Evolutionary conservation across 2,329 filamentous ascomycete species (phyloP).

Genomic region (Boeremia exigua): DNA sequence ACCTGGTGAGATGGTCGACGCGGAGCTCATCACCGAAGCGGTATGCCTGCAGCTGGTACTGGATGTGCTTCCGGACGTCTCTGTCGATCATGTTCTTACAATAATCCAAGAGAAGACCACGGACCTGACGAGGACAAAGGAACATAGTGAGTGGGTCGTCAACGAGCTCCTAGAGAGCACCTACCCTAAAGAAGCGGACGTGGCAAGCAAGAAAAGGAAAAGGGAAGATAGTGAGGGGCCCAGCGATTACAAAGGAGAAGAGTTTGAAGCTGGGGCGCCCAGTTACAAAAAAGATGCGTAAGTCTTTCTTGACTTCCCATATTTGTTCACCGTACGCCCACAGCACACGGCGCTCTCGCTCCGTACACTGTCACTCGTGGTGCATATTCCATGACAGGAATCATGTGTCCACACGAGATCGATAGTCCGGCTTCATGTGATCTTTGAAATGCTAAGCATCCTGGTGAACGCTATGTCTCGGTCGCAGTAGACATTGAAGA

Average conservation of each 20-base stretch:
- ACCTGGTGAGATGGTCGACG: neutral
- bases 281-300: constrained; percentile 37
- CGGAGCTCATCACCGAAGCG: constrained; percentile 27
- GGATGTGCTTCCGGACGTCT: constrained; percentile 44
- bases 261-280: constrained; percentile 14
- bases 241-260: constrained; percentile 31
- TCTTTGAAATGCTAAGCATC: neutral
- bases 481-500: neutral
- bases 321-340: neutral
- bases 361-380: neutral
- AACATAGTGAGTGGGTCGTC: constrained; percentile 38
- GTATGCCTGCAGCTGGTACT: constrained; percentile 42
- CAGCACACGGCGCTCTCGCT: neutral
- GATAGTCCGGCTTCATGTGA: neutral
- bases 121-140: constrained; percentile 28
- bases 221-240: constrained; percentile 28
- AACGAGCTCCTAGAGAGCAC: constrained; percentile 36
- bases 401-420: neutral
- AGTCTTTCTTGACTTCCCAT: constrained; percentile 20
- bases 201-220: constrained; percentile 37
- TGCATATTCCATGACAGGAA: too few relatives aligned
- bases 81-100: constrained; percentile 37
- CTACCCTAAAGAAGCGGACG: constrained; percentile 45
- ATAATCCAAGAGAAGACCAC: constrained; percentile 33
- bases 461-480: neutral